Percentiles rank a stretch among this genome's conserved stretches.
Evolutionary conservation across 768 basidiomycete genomes (phyloP).

Genomic region (Psilocybe cubensis): DNA sequence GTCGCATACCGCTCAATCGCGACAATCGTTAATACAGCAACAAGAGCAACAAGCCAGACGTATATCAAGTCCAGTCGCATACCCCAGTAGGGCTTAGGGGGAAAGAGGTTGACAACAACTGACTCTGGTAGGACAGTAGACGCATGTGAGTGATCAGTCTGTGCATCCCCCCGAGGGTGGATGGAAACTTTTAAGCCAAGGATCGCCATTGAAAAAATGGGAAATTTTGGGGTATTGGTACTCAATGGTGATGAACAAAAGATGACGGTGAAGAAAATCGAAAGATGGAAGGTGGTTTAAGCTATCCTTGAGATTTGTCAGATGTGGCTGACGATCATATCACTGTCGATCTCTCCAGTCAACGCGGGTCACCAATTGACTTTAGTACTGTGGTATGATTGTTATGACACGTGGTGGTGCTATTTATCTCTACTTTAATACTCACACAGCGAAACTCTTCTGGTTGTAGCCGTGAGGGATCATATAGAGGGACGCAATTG

Average conservation of each 20-base stretch:
- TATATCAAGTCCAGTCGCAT: neutral
- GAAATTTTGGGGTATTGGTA: neutral
- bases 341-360: too few species aligned
- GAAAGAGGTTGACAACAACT: neutral
- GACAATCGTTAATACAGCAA: neutral
- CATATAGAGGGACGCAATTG: too few species aligned
- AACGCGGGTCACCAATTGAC: too few species aligned
- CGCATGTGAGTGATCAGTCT: neutral
- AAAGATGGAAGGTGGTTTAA: neutral
- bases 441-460: too few species aligned
- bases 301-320: neutral
- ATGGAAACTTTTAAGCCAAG: neutral
- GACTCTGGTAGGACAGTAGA: neutral
- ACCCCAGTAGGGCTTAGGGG: neutral
- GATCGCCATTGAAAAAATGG: neutral
- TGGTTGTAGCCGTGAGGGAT: too few species aligned
- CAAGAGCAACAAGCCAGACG: neutral
- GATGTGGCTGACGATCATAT: neutral
- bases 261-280: neutral
- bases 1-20: neutral
- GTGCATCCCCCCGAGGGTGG: neutral
- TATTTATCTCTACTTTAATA: neutral
- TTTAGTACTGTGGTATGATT: too few species aligned
- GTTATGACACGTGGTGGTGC: neutral
- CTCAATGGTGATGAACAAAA: neutral